Percentiles rank a stretch among this genome's conserved stretches.
Evolutionary conservation across 257 asterid species (phyloP).

Genomic region (Osmanthus fragrans): DNA sequence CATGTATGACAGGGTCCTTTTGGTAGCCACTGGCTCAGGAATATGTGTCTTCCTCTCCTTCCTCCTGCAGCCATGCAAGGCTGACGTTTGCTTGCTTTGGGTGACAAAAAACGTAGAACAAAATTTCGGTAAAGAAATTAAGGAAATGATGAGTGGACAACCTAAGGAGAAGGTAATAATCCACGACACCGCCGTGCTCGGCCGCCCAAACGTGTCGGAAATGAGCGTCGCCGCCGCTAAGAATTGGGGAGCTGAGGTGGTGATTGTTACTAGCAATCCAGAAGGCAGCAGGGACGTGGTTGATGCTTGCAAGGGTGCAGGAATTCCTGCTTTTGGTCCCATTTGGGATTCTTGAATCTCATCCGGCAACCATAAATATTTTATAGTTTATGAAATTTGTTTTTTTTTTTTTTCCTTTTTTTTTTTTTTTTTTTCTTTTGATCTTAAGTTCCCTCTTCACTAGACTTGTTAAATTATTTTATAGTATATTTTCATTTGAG

Average conservation of each 20-base stretch:
- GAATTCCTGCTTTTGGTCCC: slow-evolving; percentile 49
- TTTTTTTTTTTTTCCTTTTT: no score
- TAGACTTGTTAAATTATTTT: no score
- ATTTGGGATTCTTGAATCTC: slow-evolving; percentile 42
- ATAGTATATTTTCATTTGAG: no score
- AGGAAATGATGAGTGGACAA: slow-evolving; percentile 36
- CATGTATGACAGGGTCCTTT: slow-evolving; percentile 54
- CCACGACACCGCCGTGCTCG: slow-evolving; percentile 37
- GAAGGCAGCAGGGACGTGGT: slow-evolving; percentile 62
- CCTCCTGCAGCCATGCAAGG: slow-evolving; percentile 56
- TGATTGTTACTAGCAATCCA: slow-evolving; percentile 52
- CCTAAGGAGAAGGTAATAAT: slow-evolving; percentile 35
- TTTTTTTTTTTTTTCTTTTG: no score
- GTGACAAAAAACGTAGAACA: slow-evolving; percentile 69
- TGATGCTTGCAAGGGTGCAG: slow-evolving; percentile 35
- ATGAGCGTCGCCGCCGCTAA: slow-evolving; percentile 34
- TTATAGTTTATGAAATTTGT: no score
- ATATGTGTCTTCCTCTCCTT: slow-evolving; percentile 68
- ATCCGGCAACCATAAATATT: not conserved
- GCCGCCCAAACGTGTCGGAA: slow-evolving; percentile 37
- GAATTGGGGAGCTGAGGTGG: slow-evolving; percentile 42
- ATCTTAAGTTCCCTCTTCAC: no score
- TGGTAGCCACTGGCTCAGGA: slow-evolving; percentile 79
- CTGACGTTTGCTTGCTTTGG: slow-evolving; percentile 64
- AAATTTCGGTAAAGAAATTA: slow-evolving; percentile 61